These are phyloP conservation scores for Royoungia palumana DNA, from an alignment of 768 basidiomycete species.

Conservation along the genomic window DNA sequence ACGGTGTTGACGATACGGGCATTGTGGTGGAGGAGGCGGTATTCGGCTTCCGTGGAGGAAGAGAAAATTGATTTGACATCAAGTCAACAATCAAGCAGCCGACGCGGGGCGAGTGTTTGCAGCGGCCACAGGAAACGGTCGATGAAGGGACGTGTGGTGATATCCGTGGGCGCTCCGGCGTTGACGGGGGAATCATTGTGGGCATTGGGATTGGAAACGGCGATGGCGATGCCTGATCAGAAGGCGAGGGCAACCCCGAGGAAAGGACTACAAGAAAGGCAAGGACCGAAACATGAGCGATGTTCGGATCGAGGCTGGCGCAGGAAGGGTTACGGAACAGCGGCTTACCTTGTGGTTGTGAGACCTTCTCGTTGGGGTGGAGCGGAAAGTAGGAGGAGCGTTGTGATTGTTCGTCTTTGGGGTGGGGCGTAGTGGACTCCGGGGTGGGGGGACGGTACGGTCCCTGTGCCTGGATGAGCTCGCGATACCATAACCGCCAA, in stretches of 20 bases:
- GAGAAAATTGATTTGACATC: slow-evolving; percentile 41
- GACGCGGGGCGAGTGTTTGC: slow-evolving; percentile 29
- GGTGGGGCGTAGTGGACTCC: slow-evolving; percentile 18
- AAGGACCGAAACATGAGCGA: slow-evolving; percentile 14
- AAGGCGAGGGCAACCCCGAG: slow-evolving; percentile 25
- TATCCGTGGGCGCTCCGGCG: slow-evolving; percentile 30
- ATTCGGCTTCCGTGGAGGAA: slow-evolving; percentile 17
- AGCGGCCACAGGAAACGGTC: slow-evolving; percentile 8
- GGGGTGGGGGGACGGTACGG: slow-evolving; percentile 29
- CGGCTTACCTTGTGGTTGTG: slow-evolving; percentile 15
- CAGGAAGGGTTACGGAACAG: slow-evolving; percentile 9
- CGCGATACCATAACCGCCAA: slow-evolving; percentile 81
- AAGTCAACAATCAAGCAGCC: slow-evolving; percentile 59
- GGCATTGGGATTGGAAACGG: slow-evolving; percentile 25
- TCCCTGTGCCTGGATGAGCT: slow-evolving; percentile 42
- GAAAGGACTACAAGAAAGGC: slow-evolving; percentile 22
- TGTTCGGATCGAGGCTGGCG: slow-evolving; percentile 9
- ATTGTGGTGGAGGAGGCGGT: slow-evolving; percentile 1
- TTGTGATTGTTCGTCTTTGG: slow-evolving; percentile 17
- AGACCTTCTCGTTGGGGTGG: slow-evolving; percentile 12
- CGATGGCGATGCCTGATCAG: slow-evolving; percentile 29
- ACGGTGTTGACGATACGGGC: slow-evolving; percentile 4
- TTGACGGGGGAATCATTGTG: slow-evolving; percentile 18
- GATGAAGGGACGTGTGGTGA: slow-evolving; percentile 20
- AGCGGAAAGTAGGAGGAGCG: slow-evolving; percentile 28